Evolutionary conservation across 2,329 filamentous ascomycete genomes (phyloP).

Genomic region (Zalaria sp.): DNA sequence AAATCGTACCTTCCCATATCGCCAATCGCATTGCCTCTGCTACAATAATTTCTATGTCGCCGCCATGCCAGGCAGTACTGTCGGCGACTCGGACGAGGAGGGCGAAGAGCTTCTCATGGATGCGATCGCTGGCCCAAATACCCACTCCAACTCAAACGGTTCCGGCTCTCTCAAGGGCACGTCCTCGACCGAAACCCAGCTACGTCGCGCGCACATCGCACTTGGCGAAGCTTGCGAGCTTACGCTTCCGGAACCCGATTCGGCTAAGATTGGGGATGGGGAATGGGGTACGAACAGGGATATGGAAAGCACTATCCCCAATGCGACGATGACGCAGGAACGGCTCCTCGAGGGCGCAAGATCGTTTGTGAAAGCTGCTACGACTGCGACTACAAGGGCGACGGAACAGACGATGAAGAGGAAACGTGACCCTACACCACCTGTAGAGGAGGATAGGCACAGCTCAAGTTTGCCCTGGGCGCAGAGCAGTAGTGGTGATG

Average conservation of each 20-base stretch:
- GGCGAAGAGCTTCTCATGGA: not conserved
- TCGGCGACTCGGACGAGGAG: not conserved
- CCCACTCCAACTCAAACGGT: not conserved
- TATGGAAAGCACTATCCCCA: not conserved
- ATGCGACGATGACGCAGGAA: not conserved
- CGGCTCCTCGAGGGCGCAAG: not conserved
- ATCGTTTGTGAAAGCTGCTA: no score
- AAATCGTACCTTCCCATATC: no score
- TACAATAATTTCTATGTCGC: no score
- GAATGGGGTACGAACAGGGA: not conserved
- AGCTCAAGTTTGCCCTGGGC: no score
- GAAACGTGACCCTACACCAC: no score
- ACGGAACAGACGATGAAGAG: no score
- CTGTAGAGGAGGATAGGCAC: no score
- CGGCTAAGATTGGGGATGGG: no score
- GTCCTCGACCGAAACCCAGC: not conserved
- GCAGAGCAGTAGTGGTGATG: slow-evolving; percentile 6
- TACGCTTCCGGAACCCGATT: not conserved
- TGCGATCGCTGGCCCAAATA: not conserved
- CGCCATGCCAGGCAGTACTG: not conserved
- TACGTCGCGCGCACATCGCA: not conserved
- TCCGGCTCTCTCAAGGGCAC: not conserved
- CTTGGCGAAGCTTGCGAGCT: not conserved
- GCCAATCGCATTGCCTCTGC: no score
- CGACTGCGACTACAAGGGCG: no score